Evolutionary conservation across 169 alveolate species (phyloP), one percentile per base, ranked within the genome.

Genomic region (Condylostoma magnum): DNA sequence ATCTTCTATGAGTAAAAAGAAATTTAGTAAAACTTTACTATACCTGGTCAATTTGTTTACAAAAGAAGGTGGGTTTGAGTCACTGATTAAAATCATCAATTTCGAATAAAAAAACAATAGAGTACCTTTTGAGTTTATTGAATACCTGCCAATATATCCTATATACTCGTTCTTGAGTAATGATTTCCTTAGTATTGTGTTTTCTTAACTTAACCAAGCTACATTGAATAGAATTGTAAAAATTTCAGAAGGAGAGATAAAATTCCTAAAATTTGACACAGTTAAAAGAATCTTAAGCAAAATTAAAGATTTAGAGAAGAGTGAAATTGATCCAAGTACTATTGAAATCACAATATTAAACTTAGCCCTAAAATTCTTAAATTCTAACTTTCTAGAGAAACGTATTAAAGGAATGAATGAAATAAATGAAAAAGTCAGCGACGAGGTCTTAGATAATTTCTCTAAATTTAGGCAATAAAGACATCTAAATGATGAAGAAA

Each of bases 381-480:
- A 41, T 18, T 34, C n/a, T 34, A 60, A 60, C 58, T 60, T 38
- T 31, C 28, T 60, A 6, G 71, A 60, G 43, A 60, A 60, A 60
- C 12, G 71, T 8, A 60, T 60, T 41, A 60, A 60, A 60, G 71
- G 71, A 3, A 15, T 60, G 6, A 36, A 30, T 36, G 71, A 60
- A 41, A 60, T 60, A 38, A 60, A 60, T 27, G n/a, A n/a, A n/a
- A n/a, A n/a, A n/a, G n/a, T n/a, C n/a, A n/a, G n/a, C n/a, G n/a
- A n/a, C n/a, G n/a, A n/a, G n/a, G n/a, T n/a, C n/a, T n/a, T n/a
- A n/a, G n/a, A n/a, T n/a, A n/a, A n/a, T n/a, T n/a, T n/a, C n/a
- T n/a, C n/a, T n/a, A n/a, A n/a, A n/a, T n/a, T n/a, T n/a, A n/a
- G n/a, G n/a, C n/a, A n/a, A n/a, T n/a, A n/a, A n/a, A n/a, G n/a